Conservation (phyloP, 75 land plant species). For the Picea sitchensis region DNA sequence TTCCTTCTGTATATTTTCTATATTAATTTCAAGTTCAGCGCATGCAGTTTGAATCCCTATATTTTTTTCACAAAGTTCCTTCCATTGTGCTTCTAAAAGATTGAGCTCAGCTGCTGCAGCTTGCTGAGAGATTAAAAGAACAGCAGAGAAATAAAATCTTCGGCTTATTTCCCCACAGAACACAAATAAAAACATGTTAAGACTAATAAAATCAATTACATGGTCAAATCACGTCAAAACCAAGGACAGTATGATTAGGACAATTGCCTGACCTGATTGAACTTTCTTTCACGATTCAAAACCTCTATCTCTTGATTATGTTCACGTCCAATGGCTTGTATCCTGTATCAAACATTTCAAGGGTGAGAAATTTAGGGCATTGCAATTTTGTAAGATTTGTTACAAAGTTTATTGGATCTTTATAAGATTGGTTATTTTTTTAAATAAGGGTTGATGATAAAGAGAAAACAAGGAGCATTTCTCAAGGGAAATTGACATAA, state of each 20-base stretch:
- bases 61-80: slow-evolving; percentile 80
- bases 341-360: slow-evolving; percentile 27
- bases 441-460: background rate
- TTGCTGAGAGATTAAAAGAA: slow-evolving; percentile 55
- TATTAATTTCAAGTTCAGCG: slow-evolving; percentile 48
- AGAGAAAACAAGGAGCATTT: background rate
- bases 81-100: slow-evolving; percentile 73
- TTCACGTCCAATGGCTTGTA: slow-evolving; percentile 61
- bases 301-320: slow-evolving; percentile 71
- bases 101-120: slow-evolving; percentile 69
- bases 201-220: background rate
- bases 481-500: background rate
- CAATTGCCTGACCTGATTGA: slow-evolving; percentile 66
- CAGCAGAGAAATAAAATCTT: background rate
- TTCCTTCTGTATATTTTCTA: slow-evolving; percentile 52
- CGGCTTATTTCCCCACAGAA: background rate
- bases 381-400: background rate
- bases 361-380: background rate
- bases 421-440: background rate
- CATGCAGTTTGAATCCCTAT: slow-evolving; percentile 82
- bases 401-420: background rate
- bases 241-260: background rate
- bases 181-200: background rate
- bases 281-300: slow-evolving; percentile 88
- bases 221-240: background rate